phyloP scores from a whole-genome alignment of 164 flowering plant genomes.

The Pachysandra terminalis region DNA sequence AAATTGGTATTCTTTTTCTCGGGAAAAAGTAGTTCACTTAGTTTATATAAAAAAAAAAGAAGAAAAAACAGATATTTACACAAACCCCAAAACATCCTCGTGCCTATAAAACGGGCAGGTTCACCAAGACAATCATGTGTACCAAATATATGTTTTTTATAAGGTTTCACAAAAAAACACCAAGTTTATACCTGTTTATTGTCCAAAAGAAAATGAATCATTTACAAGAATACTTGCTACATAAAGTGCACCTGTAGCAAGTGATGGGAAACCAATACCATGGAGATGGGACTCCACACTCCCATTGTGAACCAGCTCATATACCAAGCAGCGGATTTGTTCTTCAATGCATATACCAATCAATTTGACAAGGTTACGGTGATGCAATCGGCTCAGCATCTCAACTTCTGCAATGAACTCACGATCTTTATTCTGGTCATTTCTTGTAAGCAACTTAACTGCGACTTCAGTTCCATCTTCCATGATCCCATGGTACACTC shows the following conservation, averaged over 20 bases:
- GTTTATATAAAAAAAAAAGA: too few species aligned
- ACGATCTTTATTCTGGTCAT: constrained; percentile 71
- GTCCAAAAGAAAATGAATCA: too few species aligned
- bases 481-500: constrained; percentile 72
- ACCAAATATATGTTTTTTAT: too few species aligned
- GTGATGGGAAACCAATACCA: constrained; percentile 40
- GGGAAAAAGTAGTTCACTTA: too few species aligned
- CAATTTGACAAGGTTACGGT: constrained; percentile 91
- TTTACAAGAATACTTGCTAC: neutral
- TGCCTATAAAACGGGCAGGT: too few species aligned
- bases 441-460: constrained; percentile 77
- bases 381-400: constrained; percentile 96
- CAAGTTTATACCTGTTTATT: too few species aligned
- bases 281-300: constrained; percentile 98
- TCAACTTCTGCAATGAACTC: constrained; percentile 95
- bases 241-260: neutral
- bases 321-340: constrained; percentile 76
- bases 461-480: constrained; percentile 80
- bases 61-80: too few species aligned
- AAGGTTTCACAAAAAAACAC: too few species aligned
- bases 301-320: constrained; percentile 90
- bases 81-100: too few species aligned
- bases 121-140: too few species aligned
- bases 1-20: too few species aligned
- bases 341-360: constrained; percentile 92